Conservation (phyloP, 2,329 filamentous ascomycete species). For the Nemania serpens region DNA sequence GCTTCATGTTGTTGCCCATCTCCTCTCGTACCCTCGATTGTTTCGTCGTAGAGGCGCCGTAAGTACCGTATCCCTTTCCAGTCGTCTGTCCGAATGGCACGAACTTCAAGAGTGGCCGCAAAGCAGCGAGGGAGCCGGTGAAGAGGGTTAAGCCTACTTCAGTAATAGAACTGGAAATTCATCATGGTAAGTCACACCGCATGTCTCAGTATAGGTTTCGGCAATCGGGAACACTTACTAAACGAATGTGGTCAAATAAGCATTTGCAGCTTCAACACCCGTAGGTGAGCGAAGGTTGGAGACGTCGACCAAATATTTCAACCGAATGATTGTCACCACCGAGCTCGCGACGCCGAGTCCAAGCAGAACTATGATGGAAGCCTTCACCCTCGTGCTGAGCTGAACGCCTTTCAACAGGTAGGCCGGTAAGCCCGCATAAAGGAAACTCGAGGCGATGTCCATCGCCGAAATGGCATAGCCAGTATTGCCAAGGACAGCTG, state of each 20-base stretch:
- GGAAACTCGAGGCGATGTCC: constrained; percentile 29
- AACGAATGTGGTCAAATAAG: constrained; percentile 30
- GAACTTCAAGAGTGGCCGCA: constrained; percentile 28
- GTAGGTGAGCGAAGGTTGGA: constrained; percentile 22
- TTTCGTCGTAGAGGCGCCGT: constrained; percentile 22
- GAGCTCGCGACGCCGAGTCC: constrained; percentile 30
- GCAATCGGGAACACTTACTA: constrained; percentile 31
- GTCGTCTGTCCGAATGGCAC: constrained; percentile 29
- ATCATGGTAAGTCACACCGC: constrained; percentile 11
- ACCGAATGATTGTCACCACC: constrained; percentile 29
- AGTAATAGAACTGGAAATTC: constrained; percentile 23
- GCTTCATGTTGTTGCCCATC: constrained; percentile 31
- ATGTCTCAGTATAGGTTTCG: too few relatives aligned
- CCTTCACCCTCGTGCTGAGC: constrained; percentile 25
- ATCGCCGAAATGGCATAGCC: constrained; percentile 32
- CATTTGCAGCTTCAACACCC: constrained; percentile 29
- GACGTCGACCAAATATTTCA: constrained; percentile 30
- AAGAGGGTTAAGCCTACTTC: constrained; percentile 30
- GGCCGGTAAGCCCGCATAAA: constrained; percentile 26
- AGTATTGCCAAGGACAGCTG: constrained; percentile 27
- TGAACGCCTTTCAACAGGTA: constrained; percentile 27
- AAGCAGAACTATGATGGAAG: constrained; percentile 27
- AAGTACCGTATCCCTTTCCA: constrained; percentile 19
- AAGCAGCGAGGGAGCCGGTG: constrained; percentile 28
- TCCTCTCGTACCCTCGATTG: constrained; percentile 23